A percentile compares a stretch with the other conserved stretches of the same genome.
phyloP scores from a whole-genome alignment of 768 basidiomycete genomes.

The Chalciporus sphaerocephalus region DNA sequence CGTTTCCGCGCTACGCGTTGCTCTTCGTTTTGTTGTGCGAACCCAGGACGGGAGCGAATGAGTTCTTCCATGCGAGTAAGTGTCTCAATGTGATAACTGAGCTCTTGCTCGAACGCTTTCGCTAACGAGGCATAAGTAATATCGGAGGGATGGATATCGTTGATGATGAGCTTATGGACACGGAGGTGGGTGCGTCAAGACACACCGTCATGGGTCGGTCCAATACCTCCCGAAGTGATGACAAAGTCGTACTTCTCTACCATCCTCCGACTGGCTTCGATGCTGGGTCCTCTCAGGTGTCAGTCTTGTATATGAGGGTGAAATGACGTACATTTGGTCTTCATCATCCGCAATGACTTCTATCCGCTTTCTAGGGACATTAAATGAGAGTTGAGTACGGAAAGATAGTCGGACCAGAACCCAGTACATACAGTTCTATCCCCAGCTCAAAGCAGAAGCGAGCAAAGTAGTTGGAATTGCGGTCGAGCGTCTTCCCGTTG shows the following conservation, averaged over 20 bases:
- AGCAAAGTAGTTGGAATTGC: slow-evolving; percentile 83
- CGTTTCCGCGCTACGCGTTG: slow-evolving; percentile 73
- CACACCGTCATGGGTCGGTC: slow-evolving; percentile 85
- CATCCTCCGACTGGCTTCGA: slow-evolving; percentile 83
- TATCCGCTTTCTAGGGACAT: slow-evolving; percentile 61
- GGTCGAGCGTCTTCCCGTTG: slow-evolving; percentile 85
- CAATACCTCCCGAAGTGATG: slow-evolving; percentile 87
- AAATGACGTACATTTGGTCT: slow-evolving; percentile 61
- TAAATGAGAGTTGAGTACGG: slow-evolving; percentile 12
- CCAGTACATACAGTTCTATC: slow-evolving; percentile 57
- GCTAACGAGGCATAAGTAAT: slow-evolving; percentile 89
- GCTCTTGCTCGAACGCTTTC: slow-evolving; percentile 70
- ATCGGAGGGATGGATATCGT: slow-evolving; percentile 40
- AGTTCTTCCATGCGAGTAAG: slow-evolving; percentile 65
- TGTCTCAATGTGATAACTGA: slow-evolving; percentile 75
- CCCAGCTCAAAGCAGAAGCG: slow-evolving; percentile 87
- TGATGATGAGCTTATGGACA: not conserved
- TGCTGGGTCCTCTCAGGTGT: slow-evolving; percentile 37
- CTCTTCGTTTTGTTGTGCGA: slow-evolving; percentile 61
- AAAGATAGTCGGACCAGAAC: not conserved
- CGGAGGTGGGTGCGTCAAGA: not conserved
- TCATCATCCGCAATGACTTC: slow-evolving; percentile 92
- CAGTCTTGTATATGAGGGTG: not conserved
- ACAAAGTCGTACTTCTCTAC: slow-evolving; percentile 83
- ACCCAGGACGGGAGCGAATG: slow-evolving; percentile 51